phyloP scores from a whole-genome alignment of 192 early-diverging fungal genomes.

The Chytriomyces sp. region DNA sequence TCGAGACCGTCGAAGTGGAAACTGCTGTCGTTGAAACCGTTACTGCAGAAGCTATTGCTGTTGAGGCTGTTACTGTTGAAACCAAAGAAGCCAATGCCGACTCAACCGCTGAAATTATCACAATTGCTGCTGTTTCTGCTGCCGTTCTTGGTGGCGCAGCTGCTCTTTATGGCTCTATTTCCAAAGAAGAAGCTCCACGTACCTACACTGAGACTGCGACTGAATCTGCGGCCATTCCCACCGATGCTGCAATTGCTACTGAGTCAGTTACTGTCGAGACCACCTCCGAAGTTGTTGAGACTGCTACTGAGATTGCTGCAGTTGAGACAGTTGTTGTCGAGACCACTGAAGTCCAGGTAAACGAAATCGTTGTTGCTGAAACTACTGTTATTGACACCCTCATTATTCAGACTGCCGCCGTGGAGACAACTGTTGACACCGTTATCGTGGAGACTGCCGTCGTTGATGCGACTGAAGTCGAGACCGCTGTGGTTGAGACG shows the following conservation, averaged over 20 bases:
- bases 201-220: background rate
- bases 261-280: background rate
- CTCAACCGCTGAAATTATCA: background rate
- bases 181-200: background rate
- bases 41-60: too few relatives aligned
- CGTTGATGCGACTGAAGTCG: background rate
- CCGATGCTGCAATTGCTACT: background rate
- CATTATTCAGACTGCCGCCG: background rate
- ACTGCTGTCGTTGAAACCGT: background rate
- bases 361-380: background rate
- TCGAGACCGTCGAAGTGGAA: background rate
- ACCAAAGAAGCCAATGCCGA: background rate
- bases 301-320: background rate
- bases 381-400: background rate
- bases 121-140: background rate
- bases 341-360: background rate
- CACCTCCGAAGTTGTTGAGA: background rate
- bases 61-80: conserved; percentile 1
- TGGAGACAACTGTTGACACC: background rate
- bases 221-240: background rate
- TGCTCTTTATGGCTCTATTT: background rate
- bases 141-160: background rate
- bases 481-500: background rate
- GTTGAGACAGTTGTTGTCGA: conserved; percentile 1
- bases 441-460: background rate